Evolutionary conservation across 192 early-diverging fungal species (phyloP), one percentile per base, ranked within the genome.

Genomic region (Linnemannia zychae): DNA sequence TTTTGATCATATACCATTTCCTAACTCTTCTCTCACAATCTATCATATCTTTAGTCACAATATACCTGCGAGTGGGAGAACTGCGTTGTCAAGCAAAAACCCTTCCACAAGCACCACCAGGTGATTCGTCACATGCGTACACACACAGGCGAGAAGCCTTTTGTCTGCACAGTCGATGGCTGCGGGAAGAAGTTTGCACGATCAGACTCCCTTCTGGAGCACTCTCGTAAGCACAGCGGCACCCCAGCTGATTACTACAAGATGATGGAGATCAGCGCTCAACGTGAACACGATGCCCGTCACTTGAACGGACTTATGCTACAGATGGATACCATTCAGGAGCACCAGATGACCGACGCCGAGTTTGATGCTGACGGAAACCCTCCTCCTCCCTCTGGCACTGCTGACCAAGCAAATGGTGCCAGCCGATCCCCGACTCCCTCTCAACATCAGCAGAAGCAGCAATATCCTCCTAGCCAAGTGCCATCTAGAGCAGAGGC

Each of bases 131-230:
- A 96, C 78, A 89, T 93, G 65, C 91, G 93, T 4, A 94, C 92
- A 0, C 94, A 96, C 76, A 96, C 94, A 18, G 95, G 95, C 40
- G 95, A 96, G 82, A 90, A 92, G 60, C 95, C 95, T 1, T 95
- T 94, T 88, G 80, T 90, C 50, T 96, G 95, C 71, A 79, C 81
- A 16, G 89, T 92, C 3, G 88, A 90, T 15, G 94, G 90, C 49
- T 96, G 95, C 71, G 92, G 87, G 38, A 95, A 95, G 78, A 89
- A 86, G 50, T 96, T 96, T 89, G 93, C 94, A 36, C 91, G 94
- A n/a, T 93, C 92, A 46, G 95, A 95, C 81, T 93, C 92, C 18
- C 87, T 96, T 24, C 89, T 91, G 60, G 91, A 93, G 66, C 95
- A 96, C 52, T 81, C 88, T 16, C 88, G 91, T 67, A 92, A 90